A percentile compares a stretch with the other conserved stretches of the same genome.
These are phyloP conservation scores for Calocybe indica DNA, from an alignment of 768 basidiomycete genomes.

Conservation along the genomic window DNA sequence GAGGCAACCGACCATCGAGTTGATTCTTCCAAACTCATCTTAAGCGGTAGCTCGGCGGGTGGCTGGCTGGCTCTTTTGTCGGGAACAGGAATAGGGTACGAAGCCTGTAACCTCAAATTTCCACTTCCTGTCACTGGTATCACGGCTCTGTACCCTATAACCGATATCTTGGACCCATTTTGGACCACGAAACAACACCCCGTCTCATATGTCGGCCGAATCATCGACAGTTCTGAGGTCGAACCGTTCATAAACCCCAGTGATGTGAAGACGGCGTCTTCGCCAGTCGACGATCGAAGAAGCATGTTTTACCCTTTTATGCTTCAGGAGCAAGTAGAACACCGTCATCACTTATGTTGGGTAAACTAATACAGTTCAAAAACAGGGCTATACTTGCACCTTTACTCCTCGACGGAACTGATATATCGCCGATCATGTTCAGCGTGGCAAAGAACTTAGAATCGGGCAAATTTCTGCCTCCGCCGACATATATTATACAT, in stretches of 20 bases:
- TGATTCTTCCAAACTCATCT: conserved; percentile 21
- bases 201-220: conserved; percentile 25
- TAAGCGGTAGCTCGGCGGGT: conserved; percentile 34
- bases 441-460: conserved; percentile 22
- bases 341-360: conserved; percentile 5
- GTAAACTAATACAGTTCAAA: no score
- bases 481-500: conserved; percentile 29
- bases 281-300: conserved; percentile 18
- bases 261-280: conserved; percentile 16
- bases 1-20: conserved; percentile 20
- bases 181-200: conserved; percentile 29
- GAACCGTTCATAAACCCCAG: conserved; percentile 23
- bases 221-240: conserved; percentile 23
- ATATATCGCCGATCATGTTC: conserved; percentile 21
- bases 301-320: conserved; percentile 31
- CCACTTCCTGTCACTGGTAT: conserved; percentile 24
- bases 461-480: conserved; percentile 16
- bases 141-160: conserved; percentile 30
- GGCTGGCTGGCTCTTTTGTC: conserved; percentile 30
- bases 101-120: conserved; percentile 21
- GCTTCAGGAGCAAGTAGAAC: conserved; percentile 31
- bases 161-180: conserved; percentile 29
- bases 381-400: no score
- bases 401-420: conserved; percentile 19
- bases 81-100: conserved; percentile 30